Conservation (phyloP, 768 basidiomycete genomes). For the Suillus clintonianus region DNA sequence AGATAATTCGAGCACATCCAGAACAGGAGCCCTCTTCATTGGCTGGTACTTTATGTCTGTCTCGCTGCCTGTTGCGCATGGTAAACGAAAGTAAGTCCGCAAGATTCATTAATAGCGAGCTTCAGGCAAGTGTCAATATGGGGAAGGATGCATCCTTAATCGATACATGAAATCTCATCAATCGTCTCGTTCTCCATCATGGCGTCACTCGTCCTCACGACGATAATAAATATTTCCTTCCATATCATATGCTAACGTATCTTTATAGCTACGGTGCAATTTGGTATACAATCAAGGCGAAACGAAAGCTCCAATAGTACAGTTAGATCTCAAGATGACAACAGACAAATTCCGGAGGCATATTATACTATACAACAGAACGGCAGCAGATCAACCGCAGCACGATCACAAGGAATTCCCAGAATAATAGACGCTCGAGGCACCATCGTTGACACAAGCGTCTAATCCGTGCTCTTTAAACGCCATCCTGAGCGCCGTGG, state of each 20-base stretch:
- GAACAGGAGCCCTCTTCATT: neutral
- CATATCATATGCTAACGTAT: neutral
- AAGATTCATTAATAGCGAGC: neutral
- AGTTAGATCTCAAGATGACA: neutral
- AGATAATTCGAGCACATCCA: neutral
- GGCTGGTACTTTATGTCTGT: neutral
- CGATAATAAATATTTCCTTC: neutral
- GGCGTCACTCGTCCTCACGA: neutral
- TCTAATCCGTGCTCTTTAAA: slow-evolving; percentile 1
- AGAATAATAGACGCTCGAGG: neutral
- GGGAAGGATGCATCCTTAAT: too few relatives aligned
- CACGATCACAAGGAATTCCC: neutral
- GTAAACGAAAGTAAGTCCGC: neutral
- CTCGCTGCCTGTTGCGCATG: neutral
- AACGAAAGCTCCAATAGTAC: neutral
- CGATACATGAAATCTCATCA: neutral
- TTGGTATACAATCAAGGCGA: neutral
- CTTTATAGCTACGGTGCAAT: neutral
- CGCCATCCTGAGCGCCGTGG: slow-evolving; percentile 2
- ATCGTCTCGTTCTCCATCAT: too few relatives aligned
- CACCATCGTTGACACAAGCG: neutral
- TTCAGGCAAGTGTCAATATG: too few relatives aligned
- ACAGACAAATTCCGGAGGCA: neutral
- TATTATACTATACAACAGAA: neutral
- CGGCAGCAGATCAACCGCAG: neutral